Evolutionary conservation across 2,329 filamentous ascomycete genomes (phyloP).

Genomic region (Aspergillus carbonarius): DNA sequence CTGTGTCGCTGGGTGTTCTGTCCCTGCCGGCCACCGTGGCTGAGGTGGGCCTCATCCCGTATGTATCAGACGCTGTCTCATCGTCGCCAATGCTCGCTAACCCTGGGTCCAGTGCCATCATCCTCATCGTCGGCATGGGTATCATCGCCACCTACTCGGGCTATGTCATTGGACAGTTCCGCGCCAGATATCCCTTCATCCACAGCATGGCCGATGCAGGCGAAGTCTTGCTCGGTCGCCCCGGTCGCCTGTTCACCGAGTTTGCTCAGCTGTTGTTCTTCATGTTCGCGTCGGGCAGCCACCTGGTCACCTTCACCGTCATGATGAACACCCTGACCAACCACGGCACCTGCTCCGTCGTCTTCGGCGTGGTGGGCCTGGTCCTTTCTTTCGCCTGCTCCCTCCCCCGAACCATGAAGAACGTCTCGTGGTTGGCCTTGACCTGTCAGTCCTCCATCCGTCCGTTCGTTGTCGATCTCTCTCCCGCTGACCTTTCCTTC

Average conservation of each 20-base stretch:
- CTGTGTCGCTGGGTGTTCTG: slow-evolving; percentile 56
- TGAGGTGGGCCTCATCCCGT: slow-evolving; percentile 52
- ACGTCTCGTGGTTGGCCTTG: slow-evolving; percentile 61
- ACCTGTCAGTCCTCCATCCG: slow-evolving; percentile 42
- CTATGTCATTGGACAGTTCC: slow-evolving; percentile 60
- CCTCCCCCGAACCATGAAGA: slow-evolving; percentile 62
- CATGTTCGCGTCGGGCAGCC: slow-evolving; percentile 67
- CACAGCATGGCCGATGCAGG: slow-evolving; percentile 68
- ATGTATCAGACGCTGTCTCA: slow-evolving; percentile 15
- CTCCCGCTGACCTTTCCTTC: neutral
- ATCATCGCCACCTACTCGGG: slow-evolving; percentile 59
- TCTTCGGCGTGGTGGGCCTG: slow-evolving; percentile 60
- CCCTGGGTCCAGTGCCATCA: slow-evolving; percentile 41
- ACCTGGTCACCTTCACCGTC: slow-evolving; percentile 67
- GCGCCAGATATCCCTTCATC: slow-evolving; percentile 56
- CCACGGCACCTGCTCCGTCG: slow-evolving; percentile 62
- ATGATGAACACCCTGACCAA: slow-evolving; percentile 65
- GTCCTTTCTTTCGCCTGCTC: slow-evolving; percentile 59
- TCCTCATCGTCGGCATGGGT: slow-evolving; percentile 56
- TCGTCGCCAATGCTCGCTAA: slow-evolving; percentile 1
- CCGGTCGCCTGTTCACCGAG: slow-evolving; percentile 63
- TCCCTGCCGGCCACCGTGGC: slow-evolving; percentile 54
- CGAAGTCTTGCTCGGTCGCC: slow-evolving; percentile 58
- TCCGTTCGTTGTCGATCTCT: neutral
- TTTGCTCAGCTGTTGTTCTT: slow-evolving; percentile 63